A percentile compares a stretch with the other conserved stretches of the same genome.
Evolutionary conservation across 2,329 filamentous ascomycete species (phyloP).

Genomic region (Colletotrichum liaoningense): DNA sequence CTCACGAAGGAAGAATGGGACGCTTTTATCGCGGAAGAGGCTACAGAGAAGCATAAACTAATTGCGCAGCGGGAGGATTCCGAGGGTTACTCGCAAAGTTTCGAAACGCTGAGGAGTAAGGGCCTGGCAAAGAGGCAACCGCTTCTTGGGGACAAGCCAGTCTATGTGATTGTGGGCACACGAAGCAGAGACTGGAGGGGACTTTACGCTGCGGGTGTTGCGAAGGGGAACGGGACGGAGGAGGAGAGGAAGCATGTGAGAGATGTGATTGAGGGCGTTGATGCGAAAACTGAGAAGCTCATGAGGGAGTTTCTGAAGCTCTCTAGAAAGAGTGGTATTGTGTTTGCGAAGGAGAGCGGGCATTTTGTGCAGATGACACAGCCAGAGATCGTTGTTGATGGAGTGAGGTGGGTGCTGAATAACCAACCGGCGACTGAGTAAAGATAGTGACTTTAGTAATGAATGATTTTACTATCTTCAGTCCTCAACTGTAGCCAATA

Average conservation of each 20-base stretch:
- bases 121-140: not conserved
- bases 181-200: constrained; percentile 13
- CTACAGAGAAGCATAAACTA: constrained; percentile 11
- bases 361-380: constrained; percentile 22
- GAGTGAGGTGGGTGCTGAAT: constrained; percentile 9
- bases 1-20: constrained; percentile 23
- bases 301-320: constrained; percentile 22
- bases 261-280: constrained; percentile 2
- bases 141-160: not conserved
- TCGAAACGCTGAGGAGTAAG: not conserved
- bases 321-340: constrained; percentile 2
- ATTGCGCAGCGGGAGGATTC: not conserved
- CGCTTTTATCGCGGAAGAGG: constrained; percentile 5
- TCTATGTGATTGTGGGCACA: constrained; percentile 10
- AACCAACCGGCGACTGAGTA: not conserved
- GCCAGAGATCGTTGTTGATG: constrained; percentile 15
- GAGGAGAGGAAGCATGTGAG: constrained; percentile 19
- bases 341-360: constrained; percentile 7
- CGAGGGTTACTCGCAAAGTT: constrained; percentile 1
- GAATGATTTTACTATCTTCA: not conserved
- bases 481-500: not conserved
- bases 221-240: constrained; percentile 17
- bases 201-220: constrained; percentile 7
- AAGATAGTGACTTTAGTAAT: not conserved
- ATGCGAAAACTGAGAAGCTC: constrained; percentile 8